Evolutionary conservation across 305 asterid species (phyloP).

Genomic region (Fraxinus floribunda): DNA sequence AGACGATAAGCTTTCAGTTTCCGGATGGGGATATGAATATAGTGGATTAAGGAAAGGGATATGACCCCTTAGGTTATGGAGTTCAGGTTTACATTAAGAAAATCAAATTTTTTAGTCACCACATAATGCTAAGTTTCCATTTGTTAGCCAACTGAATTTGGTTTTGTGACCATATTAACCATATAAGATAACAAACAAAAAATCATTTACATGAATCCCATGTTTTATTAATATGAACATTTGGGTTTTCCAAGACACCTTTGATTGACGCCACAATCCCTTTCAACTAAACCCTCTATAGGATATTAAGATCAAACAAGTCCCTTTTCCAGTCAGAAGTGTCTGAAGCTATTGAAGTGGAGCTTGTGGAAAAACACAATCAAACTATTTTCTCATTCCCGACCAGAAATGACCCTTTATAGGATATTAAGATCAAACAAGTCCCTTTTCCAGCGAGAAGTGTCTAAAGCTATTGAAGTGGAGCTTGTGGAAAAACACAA

Average conservation of each 20-base stretch:
- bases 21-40: neutral
- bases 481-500: neutral
- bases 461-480: neutral
- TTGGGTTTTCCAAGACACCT: neutral
- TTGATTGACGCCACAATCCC: neutral
- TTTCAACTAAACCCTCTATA: neutral
- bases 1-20: neutral
- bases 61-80: neutral
- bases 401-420: neutral
- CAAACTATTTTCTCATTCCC: neutral
- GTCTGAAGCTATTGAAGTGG: neutral
- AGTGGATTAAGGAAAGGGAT: neutral
- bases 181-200: neutral
- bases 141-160: slow-evolving; percentile 3
- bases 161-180: slow-evolving; percentile 5
- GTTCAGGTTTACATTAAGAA: neutral
- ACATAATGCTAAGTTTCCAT: neutral
- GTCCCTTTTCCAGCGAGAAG: neutral
- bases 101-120: neutral
- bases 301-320: neutral
- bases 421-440: neutral
- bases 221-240: neutral
- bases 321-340: neutral
- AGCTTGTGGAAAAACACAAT: neutral
- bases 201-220: neutral